phyloP scores from a whole-genome alignment of 176 grass and related monocot species.

The Triticum urartu region DNA sequence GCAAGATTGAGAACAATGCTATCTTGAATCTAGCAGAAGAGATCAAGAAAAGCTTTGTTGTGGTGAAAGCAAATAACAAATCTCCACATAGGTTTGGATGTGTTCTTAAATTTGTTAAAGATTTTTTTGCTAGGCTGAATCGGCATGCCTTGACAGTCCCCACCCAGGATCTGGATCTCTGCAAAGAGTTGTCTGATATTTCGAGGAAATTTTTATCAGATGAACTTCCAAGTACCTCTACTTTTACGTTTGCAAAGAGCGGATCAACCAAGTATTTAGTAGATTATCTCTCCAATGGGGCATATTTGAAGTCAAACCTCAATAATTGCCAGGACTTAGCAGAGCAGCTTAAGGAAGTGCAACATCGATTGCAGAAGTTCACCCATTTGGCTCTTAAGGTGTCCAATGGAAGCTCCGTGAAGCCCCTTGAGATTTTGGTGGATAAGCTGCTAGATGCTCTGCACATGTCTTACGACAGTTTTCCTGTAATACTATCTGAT shows the following conservation, averaged over 20 bases:
- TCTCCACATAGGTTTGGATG: constrained; percentile 25
- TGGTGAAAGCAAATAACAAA: constrained; percentile 22
- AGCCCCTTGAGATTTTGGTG: constrained; percentile 42
- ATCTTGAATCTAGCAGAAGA: constrained; percentile 46
- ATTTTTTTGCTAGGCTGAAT: constrained; percentile 32
- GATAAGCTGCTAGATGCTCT: constrained; percentile 54
- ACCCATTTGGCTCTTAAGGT: constrained; percentile 38
- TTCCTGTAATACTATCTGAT: constrained; percentile 49
- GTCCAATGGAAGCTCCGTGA: constrained; percentile 30
- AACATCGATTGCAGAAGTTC: constrained; percentile 48
- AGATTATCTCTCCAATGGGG: constrained; percentile 53
- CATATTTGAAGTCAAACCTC: constrained; percentile 27
- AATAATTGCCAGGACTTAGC: constrained; percentile 1
- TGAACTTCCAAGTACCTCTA: constrained; percentile 47
- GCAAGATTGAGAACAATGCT: constrained; percentile 43
- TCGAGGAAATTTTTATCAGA: constrained; percentile 39
- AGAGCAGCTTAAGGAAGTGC: constrained; percentile 27
- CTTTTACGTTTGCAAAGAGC: constrained; percentile 59
- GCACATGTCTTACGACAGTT: constrained; percentile 53
- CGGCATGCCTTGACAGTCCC: constrained; percentile 16
- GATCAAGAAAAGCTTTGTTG: constrained; percentile 42
- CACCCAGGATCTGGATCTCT: constrained; percentile 30
- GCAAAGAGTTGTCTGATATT: constrained; percentile 42
- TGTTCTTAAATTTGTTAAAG: constrained; percentile 27
- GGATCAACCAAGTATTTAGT: constrained; percentile 44